Evolutionary conservation across 208 protist genomes (phyloP).

Genomic region (Acanthamoeba culbertsoni): DNA sequence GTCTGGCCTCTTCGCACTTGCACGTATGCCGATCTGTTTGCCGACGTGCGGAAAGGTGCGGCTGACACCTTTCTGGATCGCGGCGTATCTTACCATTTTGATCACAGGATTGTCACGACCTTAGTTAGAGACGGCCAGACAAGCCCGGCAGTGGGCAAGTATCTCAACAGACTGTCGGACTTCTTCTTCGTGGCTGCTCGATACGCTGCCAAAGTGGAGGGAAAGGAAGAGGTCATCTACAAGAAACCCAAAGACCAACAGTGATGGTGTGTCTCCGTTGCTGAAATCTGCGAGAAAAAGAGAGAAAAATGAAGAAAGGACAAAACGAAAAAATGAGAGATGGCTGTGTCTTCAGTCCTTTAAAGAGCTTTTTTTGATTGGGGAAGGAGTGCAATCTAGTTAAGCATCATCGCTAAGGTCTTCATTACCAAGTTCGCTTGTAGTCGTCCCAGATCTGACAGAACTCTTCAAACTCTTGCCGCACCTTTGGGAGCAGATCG

Average conservation of each 20-base stretch:
- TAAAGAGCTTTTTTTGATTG: too few relatives aligned
- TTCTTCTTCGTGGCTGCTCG: constrained; percentile 56
- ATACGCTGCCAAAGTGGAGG: constrained; percentile 16
- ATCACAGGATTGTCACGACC: neutral
- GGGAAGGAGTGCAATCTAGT: too few relatives aligned
- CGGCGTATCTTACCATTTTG: neutral
- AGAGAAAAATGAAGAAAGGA: neutral
- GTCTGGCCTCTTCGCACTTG: neutral
- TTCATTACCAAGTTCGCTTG: constrained; percentile 5
- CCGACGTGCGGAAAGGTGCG: neutral
- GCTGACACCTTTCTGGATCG: neutral
- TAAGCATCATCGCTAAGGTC: neutral
- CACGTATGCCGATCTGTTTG: neutral
- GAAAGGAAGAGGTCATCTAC: constrained; percentile 47
- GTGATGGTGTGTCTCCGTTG: neutral
- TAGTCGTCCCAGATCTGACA: constrained; percentile 32
- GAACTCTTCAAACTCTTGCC: constrained; percentile 21
- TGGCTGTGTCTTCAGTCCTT: neutral
- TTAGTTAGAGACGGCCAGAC: neutral
- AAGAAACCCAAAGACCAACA: constrained; percentile 27
- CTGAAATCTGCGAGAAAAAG: neutral
- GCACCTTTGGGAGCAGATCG: neutral
- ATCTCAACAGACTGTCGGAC: constrained; percentile 26
- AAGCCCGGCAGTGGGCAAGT: neutral
- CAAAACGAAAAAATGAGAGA: neutral